Evolutionary conservation across 1,284 basidiomycete genomes (phyloP).

Genomic region (Ceratobasidium sp.): DNA sequence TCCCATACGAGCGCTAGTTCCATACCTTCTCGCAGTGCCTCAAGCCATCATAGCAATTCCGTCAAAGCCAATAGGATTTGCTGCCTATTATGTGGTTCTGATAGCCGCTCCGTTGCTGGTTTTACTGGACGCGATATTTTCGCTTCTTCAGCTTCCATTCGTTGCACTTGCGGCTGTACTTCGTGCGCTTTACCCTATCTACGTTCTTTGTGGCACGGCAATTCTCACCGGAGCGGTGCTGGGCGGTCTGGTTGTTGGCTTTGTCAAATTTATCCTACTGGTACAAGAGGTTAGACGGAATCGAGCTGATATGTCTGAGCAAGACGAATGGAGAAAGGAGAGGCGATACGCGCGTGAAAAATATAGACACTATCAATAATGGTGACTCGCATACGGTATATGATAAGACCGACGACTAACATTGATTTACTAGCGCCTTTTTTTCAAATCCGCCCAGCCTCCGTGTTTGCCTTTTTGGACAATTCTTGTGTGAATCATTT

Average conservation of each 20-base stretch:
- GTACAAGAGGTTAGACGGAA: slow-evolving; percentile 31
- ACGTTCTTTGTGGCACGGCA: slow-evolving; percentile 28
- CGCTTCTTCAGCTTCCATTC: slow-evolving; percentile 6
- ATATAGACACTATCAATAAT: slow-evolving; percentile 6
- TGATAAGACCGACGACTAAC: not conserved
- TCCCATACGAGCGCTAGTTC: slow-evolving; percentile 21
- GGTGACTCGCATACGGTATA: too few species aligned
- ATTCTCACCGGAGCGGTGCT: slow-evolving; percentile 24
- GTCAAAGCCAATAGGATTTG: slow-evolving; percentile 4
- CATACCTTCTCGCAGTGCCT: slow-evolving; percentile 33
- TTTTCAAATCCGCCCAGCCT: not conserved
- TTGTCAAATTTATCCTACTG: slow-evolving; percentile 20
- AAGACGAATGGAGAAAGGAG: slow-evolving; percentile 18
- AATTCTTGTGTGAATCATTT: too few species aligned
- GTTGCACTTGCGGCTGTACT: slow-evolving; percentile 15
- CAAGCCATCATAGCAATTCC: slow-evolving; percentile 16
- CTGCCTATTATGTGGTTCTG: slow-evolving; percentile 8
- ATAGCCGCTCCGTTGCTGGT: slow-evolving; percentile 14
- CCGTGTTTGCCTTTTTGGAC: too few species aligned
- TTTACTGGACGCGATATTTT: slow-evolving; percentile 4
- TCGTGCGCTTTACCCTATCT: slow-evolving; percentile 23
- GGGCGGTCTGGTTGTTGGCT: slow-evolving; percentile 21
- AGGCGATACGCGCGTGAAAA: not conserved
- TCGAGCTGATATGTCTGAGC: slow-evolving; percentile 21
- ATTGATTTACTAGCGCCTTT: not conserved